phyloP scores from a whole-genome alignment of 2,329 filamentous ascomycete species.

The Epichloe gansuensis region DNA sequence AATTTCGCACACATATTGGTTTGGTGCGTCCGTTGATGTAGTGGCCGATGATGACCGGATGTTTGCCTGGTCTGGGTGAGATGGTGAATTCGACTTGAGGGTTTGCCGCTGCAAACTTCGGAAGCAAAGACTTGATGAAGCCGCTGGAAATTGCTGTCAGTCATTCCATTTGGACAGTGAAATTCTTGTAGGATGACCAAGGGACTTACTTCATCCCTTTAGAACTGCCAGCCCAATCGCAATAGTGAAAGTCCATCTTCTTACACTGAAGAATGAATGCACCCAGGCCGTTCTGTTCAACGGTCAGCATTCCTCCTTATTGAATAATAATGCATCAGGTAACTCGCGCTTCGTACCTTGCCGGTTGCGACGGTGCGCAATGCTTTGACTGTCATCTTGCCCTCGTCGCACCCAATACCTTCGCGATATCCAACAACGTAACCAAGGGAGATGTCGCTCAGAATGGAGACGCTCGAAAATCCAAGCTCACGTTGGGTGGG shows the following conservation, averaged over 20 bases:
- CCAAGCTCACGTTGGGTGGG: slow-evolving; percentile 1
- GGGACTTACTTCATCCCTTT: slow-evolving; percentile 73
- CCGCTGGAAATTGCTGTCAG: slow-evolving; percentile 35
- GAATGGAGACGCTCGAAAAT: slow-evolving; percentile 2
- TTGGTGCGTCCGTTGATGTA: slow-evolving; percentile 88
- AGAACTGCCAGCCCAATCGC: slow-evolving; percentile 90
- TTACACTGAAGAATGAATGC: slow-evolving; percentile 97
- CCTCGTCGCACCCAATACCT: slow-evolving; percentile 18
- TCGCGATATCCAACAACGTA: slow-evolving; percentile 15
- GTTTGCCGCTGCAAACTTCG: slow-evolving; percentile 67
- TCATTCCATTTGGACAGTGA: not conserved
- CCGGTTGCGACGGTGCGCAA: slow-evolving; percentile 39
- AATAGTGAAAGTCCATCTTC: slow-evolving; percentile 91
- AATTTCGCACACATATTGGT: slow-evolving; percentile 77
- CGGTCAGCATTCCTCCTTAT: slow-evolving; percentile 8
- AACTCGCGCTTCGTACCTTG: slow-evolving; percentile 28
- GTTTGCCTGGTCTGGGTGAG: slow-evolving; percentile 77
- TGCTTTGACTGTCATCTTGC: slow-evolving; percentile 43
- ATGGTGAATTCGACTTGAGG: slow-evolving; percentile 86
- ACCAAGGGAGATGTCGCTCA: slow-evolving; percentile 9
- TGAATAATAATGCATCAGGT: not conserved
- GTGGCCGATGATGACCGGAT: slow-evolving; percentile 78
- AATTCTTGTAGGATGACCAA: too few species aligned
- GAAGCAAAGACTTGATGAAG: slow-evolving; percentile 69
- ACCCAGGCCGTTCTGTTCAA: slow-evolving; percentile 75